Base-by-base conservation (phyloP, 768 basidiomycete genomes). In the Dioszegia crocea region DNA sequence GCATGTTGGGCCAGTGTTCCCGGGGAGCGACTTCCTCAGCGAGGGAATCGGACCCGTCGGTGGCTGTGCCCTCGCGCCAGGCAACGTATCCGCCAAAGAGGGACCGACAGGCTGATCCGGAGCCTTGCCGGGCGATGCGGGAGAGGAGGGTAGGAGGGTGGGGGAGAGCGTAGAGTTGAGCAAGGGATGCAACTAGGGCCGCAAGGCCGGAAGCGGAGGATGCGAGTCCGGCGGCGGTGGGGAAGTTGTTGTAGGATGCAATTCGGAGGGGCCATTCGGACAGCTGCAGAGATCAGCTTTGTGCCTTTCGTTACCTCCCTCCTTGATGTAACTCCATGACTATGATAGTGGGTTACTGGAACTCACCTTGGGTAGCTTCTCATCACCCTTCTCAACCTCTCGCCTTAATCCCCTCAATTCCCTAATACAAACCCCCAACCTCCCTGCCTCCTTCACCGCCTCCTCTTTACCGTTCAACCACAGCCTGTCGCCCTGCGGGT, bases 181-280 rank as follows among this genome's bases (percentile, higher is more conserved):
- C 86, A 50, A 99, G 83, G 51, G 93, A 96, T 12, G 87, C 82
- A 26, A 91, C 88, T 39, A 99, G 87, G 0, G 96, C 96, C 3
- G 96, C 94, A 68, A 98, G 93, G 16, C 96, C 96, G 0, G 92
- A 90, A 0, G 96, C 96, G 31, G 93, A 97, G 0, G 93, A 97
- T 0, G 96, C 96, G 44, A 99, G 85, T 3, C 96, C 96, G 0
- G 96, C 96, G 14, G 96, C 96, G 14, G 96, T 99, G 29, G 96
- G 96, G 82, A 99, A 98, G 81, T 98, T 98, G 83, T 99, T 99
- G 80, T 85, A 86, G 6, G 94, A 98, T 57, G 85, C 85, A 68
- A 99, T 91, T 80, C 91, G 92, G 3, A 98, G 84, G 17, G 83
- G 79, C 76, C 80, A 88, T 16, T 79, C 65, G 0, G 91, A 88